These are phyloP conservation scores for Hygrocybe punicea DNA, from an alignment of 768 basidiomycete species.

Conservation along the genomic window DNA sequence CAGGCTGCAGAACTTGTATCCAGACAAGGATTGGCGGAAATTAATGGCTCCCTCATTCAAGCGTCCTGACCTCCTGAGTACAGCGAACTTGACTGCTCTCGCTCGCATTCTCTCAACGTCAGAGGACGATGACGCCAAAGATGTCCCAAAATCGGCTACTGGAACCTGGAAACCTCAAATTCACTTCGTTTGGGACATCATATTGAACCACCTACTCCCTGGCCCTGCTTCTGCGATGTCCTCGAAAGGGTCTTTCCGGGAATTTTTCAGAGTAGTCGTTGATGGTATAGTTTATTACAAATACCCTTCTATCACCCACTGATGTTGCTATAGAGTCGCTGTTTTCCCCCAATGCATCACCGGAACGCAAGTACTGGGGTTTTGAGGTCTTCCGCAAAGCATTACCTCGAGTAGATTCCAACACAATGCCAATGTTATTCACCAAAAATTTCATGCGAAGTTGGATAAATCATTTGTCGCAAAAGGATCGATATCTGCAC, in stretches of 20 bases:
- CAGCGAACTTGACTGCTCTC: conserved; percentile 67
- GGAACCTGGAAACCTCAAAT: conserved; percentile 84
- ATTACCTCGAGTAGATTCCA: conserved; percentile 58
- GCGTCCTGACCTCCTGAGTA: conserved; percentile 61
- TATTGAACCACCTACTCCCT: conserved; percentile 73
- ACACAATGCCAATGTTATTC: conserved; percentile 81
- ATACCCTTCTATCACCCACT: background rate
- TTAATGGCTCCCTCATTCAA: conserved; percentile 74
- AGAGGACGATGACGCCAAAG: conserved; percentile 53
- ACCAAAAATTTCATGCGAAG: conserved; percentile 94
- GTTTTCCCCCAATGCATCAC: conserved; percentile 78
- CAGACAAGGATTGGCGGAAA: conserved; percentile 64
- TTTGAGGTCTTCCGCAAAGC: conserved; percentile 86
- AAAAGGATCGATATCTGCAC: conserved; percentile 83
- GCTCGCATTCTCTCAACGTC: conserved; percentile 63
- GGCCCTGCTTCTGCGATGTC: conserved; percentile 35
- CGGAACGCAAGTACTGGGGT: conserved; percentile 93
- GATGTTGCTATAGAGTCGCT: conserved; percentile 62
- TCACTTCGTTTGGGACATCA: conserved; percentile 86
- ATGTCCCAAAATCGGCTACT: conserved; percentile 46
- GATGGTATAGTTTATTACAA: conserved; percentile 61
- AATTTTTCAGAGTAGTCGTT: conserved; percentile 88
- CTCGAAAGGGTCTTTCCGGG: conserved; percentile 68
- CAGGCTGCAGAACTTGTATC: conserved; percentile 59
- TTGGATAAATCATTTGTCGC: conserved; percentile 94